These are phyloP conservation scores for Yamagishiella unicocca DNA, from an alignment of 139 green algal species.

Conservation along the genomic window DNA sequence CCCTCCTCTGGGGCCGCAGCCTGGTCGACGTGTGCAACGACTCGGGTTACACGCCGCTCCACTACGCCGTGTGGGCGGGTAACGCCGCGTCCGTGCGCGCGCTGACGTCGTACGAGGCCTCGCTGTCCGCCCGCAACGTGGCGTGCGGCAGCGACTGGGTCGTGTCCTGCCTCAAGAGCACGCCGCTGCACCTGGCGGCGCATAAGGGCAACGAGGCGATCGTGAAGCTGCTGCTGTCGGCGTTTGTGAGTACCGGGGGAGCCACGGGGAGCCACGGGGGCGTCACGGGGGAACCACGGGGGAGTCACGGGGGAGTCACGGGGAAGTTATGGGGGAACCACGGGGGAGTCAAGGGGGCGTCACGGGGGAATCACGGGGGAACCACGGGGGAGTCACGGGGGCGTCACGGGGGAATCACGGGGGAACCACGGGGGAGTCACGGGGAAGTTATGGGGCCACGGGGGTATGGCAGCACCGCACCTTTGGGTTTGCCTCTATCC, in stretches of 20 bases:
- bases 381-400: too few species aligned
- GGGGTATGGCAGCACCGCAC: too few species aligned
- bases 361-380: too few species aligned
- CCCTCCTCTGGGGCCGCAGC: neutral
- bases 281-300: too few species aligned
- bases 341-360: too few species aligned
- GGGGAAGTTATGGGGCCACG: too few species aligned
- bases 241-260: slow-evolving; percentile 30
- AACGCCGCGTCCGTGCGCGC: slow-evolving; percentile 44
- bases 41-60: slow-evolving; percentile 54
- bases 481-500: too few species aligned
- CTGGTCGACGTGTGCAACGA: slow-evolving; percentile 56
- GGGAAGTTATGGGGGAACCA: too few species aligned
- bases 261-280: neutral
- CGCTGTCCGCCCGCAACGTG: slow-evolving; percentile 48
- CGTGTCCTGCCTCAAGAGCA: slow-evolving; percentile 31
- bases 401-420: too few species aligned
- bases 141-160: slow-evolving; percentile 45
- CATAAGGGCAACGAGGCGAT: slow-evolving; percentile 48
- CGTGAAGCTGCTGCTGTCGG: slow-evolving; percentile 53
- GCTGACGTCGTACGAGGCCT: slow-evolving; percentile 54
- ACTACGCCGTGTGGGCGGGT: slow-evolving; percentile 61
- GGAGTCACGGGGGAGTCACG: too few species aligned
- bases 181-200: slow-evolving; percentile 60
- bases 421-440: too few species aligned